These are phyloP conservation scores for Hevea brasiliensis DNA, from an alignment of 345 rosid species.

Conservation along the genomic window DNA sequence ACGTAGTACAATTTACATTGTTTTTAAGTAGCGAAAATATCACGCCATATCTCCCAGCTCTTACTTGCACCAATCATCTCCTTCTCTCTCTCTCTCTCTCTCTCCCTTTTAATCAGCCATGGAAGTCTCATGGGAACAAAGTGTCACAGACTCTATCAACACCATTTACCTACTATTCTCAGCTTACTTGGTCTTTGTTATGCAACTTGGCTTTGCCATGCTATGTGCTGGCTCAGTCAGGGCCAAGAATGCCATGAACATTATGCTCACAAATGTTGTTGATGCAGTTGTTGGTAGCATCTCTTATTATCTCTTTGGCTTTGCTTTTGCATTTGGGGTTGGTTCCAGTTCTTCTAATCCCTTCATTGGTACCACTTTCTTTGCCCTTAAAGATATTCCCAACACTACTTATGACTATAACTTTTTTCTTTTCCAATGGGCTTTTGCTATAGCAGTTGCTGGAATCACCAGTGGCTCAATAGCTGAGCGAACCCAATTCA, in stretches of 20 bases:
- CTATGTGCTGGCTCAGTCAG: conserved; percentile 70
- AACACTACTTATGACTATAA: conserved; percentile 42
- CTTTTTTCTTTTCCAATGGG: conserved; percentile 68
- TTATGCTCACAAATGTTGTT: conserved; percentile 68
- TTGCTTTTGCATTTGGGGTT: conserved; percentile 69
- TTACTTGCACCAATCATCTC: conserved; percentile 13
- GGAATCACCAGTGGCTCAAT: conserved; percentile 69
- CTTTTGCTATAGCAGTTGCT: conserved; percentile 65
- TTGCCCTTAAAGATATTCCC: conserved; percentile 52
- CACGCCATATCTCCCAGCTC: conserved; percentile 7
- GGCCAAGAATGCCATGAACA: conserved; percentile 69
- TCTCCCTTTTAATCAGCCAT: conserved; percentile 14
- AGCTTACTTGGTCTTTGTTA: conserved; percentile 54
- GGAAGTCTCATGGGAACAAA: conserved; percentile 58
- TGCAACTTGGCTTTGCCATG: conserved; percentile 83
- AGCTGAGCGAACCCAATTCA: conserved; percentile 77
- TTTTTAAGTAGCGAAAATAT: neutral
- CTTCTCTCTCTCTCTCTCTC: conserved; percentile 2
- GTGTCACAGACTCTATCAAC: conserved; percentile 55
- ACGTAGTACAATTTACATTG: neutral
- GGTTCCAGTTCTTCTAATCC: conserved; percentile 47
- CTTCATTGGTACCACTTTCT: conserved; percentile 52
- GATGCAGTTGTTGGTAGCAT: conserved; percentile 73
- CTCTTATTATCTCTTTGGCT: conserved; percentile 67
- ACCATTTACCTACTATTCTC: conserved; percentile 61